Conservation (phyloP, 768 basidiomycete genomes). For the Roridomyces roridus region DNA sequence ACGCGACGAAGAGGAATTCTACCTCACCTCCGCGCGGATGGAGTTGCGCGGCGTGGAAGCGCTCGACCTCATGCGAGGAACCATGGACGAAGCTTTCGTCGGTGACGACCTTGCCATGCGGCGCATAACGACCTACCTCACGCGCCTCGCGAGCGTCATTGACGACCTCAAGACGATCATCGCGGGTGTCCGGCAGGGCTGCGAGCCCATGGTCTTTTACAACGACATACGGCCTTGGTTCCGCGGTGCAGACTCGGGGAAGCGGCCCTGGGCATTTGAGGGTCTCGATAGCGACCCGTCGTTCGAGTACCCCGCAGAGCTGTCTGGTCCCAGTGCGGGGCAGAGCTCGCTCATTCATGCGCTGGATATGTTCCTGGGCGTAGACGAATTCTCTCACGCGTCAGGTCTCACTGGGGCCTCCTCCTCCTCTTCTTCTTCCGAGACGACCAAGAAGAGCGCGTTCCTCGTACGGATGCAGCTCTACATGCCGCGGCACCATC, state of each 20-base stretch:
- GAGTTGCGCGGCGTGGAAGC: constrained; percentile 87
- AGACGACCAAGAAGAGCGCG: constrained; percentile 33
- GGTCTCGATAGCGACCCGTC: constrained; percentile 57
- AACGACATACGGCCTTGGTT: constrained; percentile 82
- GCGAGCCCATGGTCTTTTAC: constrained; percentile 78
- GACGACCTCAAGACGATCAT: constrained; percentile 67
- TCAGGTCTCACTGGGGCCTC: constrained; percentile 28
- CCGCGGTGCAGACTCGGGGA: constrained; percentile 67
- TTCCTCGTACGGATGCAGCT: constrained; percentile 77
- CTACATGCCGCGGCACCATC: constrained; percentile 87
- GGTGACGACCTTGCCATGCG: constrained; percentile 67
- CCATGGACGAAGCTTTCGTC: constrained; percentile 90
- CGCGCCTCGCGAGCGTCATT: constrained; percentile 67
- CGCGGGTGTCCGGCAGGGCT: constrained; percentile 67
- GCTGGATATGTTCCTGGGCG: constrained; percentile 74
- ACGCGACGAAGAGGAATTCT: constrained; percentile 85
- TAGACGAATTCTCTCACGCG: constrained; percentile 57
- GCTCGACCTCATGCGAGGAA: constrained; percentile 83
- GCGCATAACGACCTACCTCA: constrained; percentile 70
- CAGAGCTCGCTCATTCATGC: constrained; percentile 82
- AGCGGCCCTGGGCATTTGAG: constrained; percentile 63
- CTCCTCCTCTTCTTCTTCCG: no score
- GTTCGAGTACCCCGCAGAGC: constrained; percentile 52
- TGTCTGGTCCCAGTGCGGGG: constrained; percentile 83
- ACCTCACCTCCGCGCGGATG: constrained; percentile 83